Evolutionary conservation across 352 stramenopile genomes (phyloP), one percentile per base, ranked within the genome.

Genomic region (Aphanomyces astaci): DNA sequence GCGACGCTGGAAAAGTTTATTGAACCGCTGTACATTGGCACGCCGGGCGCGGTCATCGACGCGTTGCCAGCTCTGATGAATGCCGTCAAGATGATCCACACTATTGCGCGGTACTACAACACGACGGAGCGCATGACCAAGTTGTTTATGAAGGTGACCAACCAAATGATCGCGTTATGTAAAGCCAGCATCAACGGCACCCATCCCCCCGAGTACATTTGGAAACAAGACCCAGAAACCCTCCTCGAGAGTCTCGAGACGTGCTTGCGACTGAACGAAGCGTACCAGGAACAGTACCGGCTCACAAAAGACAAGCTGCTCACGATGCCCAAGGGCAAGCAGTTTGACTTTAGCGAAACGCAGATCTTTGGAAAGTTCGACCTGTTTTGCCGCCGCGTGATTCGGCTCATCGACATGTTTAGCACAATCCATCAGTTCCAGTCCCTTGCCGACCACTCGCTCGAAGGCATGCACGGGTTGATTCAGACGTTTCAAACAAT

Each of bases 391-490:
- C 76, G 89, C 0, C 86, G 88, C 4, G 71, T 95, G 2, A 88
- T 96, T 10, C 96, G 96, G 70, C 80, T 96, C 46, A 95, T 96
- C 56, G 89, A 96, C 73, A 94, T 95, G 86, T 96, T 96, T 63
- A 91, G 78, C 53, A 96, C 87, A 0, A 95, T 96, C 57, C 84
- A 94, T 62, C 91, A 98, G 75, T 98, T 98, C 73, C 88, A 80
- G 0, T 81, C 79, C 19, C 79, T 98, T 0, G 78, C 81, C 9
- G 78, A 90, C 31, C 93, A 98, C 64, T 92, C 90, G 9, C 78
- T 98, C 3, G 92, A 98, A 72, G 94, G 88, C 24, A 96, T 96
- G 86, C 86, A 89, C 33, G 79, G 77, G 3, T 55, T 96, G 4
- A 72, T 93, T 10, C 71, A 73, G 25, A 89, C 82, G 0, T 96